phyloP scores from a whole-genome alignment of 106 monocot species.

The Allium cepa region DNA sequence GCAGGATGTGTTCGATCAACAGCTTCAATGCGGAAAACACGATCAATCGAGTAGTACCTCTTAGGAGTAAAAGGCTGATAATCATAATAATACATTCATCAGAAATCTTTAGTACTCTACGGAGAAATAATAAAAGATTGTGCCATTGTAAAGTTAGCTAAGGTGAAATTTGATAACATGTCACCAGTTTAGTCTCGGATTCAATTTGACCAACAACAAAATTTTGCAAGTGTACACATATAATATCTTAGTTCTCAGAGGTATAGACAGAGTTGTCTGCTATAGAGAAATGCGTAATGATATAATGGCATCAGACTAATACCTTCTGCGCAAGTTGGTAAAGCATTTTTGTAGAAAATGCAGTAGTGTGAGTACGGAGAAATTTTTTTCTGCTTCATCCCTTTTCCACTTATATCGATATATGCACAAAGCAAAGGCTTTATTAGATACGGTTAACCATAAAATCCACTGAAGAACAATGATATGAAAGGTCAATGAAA shows the following conservation, averaged over 20 bases:
- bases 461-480: too few species aligned
- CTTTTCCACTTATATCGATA: slow-evolving; percentile 96
- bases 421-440: slow-evolving; percentile 12
- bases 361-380: slow-evolving; percentile 98
- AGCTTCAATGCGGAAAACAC: slow-evolving; percentile 97
- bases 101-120: not conserved
- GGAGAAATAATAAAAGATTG: too few species aligned
- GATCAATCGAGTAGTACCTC: slow-evolving; percentile 91
- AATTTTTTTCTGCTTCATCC: slow-evolving; percentile 91
- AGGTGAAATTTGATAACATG: too few species aligned
- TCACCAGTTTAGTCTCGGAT: too few species aligned
- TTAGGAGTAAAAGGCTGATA: slow-evolving; percentile 73
- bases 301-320: not conserved
- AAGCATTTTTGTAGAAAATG: slow-evolving; percentile 97
- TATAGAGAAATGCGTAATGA: not conserved
- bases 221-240: too few species aligned
- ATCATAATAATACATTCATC: slow-evolving; percentile 1
- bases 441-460: too few species aligned
- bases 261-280: not conserved
- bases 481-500: too few species aligned
- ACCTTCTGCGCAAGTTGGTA: slow-evolving; percentile 80
- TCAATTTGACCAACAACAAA: too few species aligned
- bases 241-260: too few species aligned
- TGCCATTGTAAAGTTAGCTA: too few species aligned
- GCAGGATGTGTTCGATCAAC: slow-evolving; percentile 98